A percentile compares a stretch with the other conserved stretches of the same genome.
Evolutionary conservation across 495 filamentous ascomycete species (phyloP).

Genomic region (Lasiosphaeria ovina): DNA sequence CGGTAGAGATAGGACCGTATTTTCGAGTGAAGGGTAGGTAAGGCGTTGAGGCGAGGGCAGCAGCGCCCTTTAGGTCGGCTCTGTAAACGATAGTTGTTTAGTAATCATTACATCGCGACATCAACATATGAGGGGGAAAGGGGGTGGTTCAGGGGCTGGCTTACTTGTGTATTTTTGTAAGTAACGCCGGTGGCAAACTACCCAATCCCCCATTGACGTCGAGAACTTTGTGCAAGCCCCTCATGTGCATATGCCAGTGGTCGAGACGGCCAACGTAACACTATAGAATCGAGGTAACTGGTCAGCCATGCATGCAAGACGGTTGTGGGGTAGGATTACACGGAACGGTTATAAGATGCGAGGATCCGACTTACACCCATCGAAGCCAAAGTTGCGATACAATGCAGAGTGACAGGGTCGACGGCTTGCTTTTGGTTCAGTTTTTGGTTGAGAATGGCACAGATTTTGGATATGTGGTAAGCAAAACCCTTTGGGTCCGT

Average conservation of each 20-base stretch:
- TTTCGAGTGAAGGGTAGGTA: slow-evolving; percentile 23
- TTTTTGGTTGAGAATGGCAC: slow-evolving; percentile 29
- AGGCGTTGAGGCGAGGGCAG: slow-evolving; percentile 23
- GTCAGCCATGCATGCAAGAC: not conserved
- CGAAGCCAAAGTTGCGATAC: slow-evolving; percentile 27
- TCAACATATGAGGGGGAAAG: not conserved
- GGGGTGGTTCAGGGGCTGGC: not conserved
- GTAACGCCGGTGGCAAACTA: slow-evolving; percentile 17
- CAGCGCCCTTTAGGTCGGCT: slow-evolving; percentile 29
- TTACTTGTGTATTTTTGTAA: slow-evolving; percentile 28
- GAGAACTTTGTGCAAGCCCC: slow-evolving; percentile 27
- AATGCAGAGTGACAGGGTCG: slow-evolving; percentile 25
- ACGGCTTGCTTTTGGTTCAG: slow-evolving; percentile 20
- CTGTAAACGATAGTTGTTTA: slow-evolving; percentile 9
- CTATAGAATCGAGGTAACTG: not conserved
- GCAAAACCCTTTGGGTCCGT: slow-evolving; percentile 18
- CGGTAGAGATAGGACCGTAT: slow-evolving; percentile 13
- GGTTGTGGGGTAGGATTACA: not conserved
- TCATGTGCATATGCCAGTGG: slow-evolving; percentile 35
- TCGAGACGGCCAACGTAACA: slow-evolving; percentile 30
- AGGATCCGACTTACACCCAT: slow-evolving; percentile 22
- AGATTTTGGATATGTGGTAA: slow-evolving; percentile 31
- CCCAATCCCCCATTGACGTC: slow-evolving; percentile 22
- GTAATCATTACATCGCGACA: not conserved
- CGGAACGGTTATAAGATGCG: not conserved